Evolutionary conservation across 495 filamentous ascomycete species (phyloP), one percentile per base, ranked within the genome.

Genomic region (Pyrenopolyporus hunteri): DNA sequence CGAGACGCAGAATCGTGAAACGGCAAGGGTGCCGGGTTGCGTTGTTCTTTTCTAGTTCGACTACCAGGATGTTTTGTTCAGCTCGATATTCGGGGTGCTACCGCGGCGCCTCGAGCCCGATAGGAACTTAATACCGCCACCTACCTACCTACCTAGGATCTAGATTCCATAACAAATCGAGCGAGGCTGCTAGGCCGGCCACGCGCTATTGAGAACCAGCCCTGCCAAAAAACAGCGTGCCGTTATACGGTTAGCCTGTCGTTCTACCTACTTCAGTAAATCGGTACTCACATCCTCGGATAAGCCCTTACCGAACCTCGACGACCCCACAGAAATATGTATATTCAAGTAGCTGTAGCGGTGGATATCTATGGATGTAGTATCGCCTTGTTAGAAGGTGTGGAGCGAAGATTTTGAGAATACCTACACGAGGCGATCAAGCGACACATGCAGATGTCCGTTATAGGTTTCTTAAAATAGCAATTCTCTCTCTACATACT

Each of bases 221-320:
- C 51, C 13, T 6, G n/a, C 25, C 37, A 14, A 13, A 54, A 43
- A 57, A 6, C 17, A 45, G 49, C 40, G 56, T 56, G 42, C 44
- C 50, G 22, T 17, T 45, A 47, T 54, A 42, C 19, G 26, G 37
- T 35, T 44, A 54, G 53, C 4, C 19, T 36, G 49, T 52, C 37
- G 32, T n/a, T n/a, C n/a, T n/a, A n/a, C n/a, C n/a, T 28, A 25
- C 31, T 42, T 56, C 51, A 57, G 50, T 56, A 65, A 65, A 51
- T 65, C 62, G 56, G 56, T 7, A 56, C 51, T 52, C 57, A 45
- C 62, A 60, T 56, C 50, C 19, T 59, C 62, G 56, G 54, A 45
- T 60, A 65, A 42, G 36, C 39, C 44, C 56, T 33, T 4, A 29
- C 56, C 56, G 50, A 57, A 19, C 22, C 26, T 49, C 25, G 32